phyloP scores from a whole-genome alignment of 1,139 yeast species.

The Taphrina confusa region DNA sequence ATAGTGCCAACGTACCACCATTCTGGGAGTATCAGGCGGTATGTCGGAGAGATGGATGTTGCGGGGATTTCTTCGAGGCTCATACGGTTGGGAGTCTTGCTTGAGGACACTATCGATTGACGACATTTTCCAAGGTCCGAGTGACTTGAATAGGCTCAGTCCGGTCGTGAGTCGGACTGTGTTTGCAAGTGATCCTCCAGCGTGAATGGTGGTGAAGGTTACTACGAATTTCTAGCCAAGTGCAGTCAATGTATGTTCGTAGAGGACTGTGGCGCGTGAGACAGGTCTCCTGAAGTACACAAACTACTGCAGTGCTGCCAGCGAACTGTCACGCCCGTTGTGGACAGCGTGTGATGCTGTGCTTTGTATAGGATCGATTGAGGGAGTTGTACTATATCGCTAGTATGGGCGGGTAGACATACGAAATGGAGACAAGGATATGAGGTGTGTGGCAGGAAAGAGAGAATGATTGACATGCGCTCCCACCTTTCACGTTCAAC shows the following conservation, averaged over 20 bases:
- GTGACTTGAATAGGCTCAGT: neutral
- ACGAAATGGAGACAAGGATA: neutral
- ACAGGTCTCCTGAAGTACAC: no score
- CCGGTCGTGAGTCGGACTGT: constrained; percentile 22
- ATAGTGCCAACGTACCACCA: constrained; percentile 36
- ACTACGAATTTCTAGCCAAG: no score
- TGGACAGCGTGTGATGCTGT: no score
- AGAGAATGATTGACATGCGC: constrained; percentile 1
- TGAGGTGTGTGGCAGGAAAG: neutral
- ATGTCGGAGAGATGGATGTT: constrained; percentile 11
- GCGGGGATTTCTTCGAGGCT: constrained; percentile 7
- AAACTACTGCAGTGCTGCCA: no score
- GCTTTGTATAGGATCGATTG: no score
- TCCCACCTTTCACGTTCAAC: no score
- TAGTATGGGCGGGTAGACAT: no score
- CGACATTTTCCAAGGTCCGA: constrained; percentile 14
- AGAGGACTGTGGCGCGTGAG: no score
- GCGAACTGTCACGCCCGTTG: no score
- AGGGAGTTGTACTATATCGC: no score
- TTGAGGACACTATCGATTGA: constrained; percentile 7
- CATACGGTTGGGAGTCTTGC: constrained; percentile 21
- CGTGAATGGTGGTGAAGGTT: constrained; percentile 2
- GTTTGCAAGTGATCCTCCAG: constrained; percentile 22
- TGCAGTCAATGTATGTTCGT: no score
- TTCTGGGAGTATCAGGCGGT: constrained; percentile 19